A percentile compares a stretch with the other conserved stretches of the same genome.
Conservation (phyloP, 2,329 filamentous ascomycete species). For the Trichoderma sp. region DNA sequence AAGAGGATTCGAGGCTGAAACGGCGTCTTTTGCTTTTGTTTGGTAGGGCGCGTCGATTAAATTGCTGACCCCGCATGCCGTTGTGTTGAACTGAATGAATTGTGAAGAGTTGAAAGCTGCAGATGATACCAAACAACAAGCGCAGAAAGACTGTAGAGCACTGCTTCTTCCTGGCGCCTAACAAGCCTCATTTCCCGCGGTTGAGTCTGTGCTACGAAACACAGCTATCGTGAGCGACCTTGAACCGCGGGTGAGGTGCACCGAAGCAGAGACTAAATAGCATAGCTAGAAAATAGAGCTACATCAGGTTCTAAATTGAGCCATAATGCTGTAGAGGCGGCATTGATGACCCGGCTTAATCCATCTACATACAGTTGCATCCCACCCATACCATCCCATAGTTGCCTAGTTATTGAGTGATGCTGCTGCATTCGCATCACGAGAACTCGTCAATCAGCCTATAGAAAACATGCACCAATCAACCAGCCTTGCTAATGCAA, state of each 20-base stretch:
- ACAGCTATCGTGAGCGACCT: neutral
- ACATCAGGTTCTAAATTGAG: too few species aligned
- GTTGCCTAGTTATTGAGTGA: neutral
- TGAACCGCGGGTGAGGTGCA: neutral
- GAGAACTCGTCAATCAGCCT: neutral
- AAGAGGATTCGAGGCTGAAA: slow-evolving; percentile 17
- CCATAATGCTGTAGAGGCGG: neutral
- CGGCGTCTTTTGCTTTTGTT: slow-evolving; percentile 8
- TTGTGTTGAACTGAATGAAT: neutral
- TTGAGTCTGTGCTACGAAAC: neutral
- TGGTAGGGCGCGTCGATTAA: neutral
- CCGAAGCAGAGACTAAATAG: too few species aligned
- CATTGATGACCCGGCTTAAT: neutral
- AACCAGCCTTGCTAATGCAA: neutral
- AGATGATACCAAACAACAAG: neutral
- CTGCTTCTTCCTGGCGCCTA: neutral
- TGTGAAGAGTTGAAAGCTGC: neutral
- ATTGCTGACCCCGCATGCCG: slow-evolving; percentile 9
- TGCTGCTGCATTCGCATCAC: neutral
- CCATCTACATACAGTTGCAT: neutral
- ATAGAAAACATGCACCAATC: neutral
- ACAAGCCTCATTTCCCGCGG: neutral
- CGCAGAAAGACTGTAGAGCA: neutral
- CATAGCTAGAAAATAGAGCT: too few species aligned
- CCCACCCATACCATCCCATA: neutral